Base-by-base conservation (phyloP, 2,329 filamentous ascomycete genomes). In the Epichloe festucae region DNA sequence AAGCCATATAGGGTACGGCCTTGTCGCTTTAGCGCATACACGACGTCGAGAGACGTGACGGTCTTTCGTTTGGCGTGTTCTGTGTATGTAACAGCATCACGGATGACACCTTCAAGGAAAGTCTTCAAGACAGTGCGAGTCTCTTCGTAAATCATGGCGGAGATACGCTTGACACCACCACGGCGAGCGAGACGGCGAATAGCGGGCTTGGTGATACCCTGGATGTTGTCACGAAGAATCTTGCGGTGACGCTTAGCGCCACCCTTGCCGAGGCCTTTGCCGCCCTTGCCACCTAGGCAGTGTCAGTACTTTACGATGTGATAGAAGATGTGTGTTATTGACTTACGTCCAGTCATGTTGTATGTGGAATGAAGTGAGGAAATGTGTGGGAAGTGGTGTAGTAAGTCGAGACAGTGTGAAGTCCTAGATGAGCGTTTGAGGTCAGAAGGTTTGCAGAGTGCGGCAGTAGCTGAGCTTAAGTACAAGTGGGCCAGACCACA, bases 161-260 rank as follows among this genome's bases (percentile, higher is more conserved):
- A 95, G 68, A 96, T 96, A 95, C 90, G 90, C 87, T 96, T 96
- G 81, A 96, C 90, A 90, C 90, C 90, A 74, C 90, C 90, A 93
- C 90, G 89, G 76, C 90, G 90, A 60, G 90, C 90, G 70, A 96
- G 89, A 91, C 90, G 90, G 67, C 90, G 86, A 74, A 96, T 96
- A 65, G 90, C 90, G 66, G 90, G 90, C 86, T 96, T 96, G 69
- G 90, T 96, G 71, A 96, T 96, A 76, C 90, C 90, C 78, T 95
- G 90, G 70, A 96, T 96, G 86, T 95, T 96, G 85, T 95, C 90
- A 75, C 90, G 89, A 73, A 96, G 82, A 79, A 96, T 96, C 87
- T 96, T 96, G 69, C 90, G 85, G 77, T 96, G 90, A 75, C 90
- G 90, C 87, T 96, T 96, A 75, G 91, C 91, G 73, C 90, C 90